Conservation (phyloP, 2,329 filamentous ascomycete genomes). For the Neofusicoccum kwambonambiense region DNA sequence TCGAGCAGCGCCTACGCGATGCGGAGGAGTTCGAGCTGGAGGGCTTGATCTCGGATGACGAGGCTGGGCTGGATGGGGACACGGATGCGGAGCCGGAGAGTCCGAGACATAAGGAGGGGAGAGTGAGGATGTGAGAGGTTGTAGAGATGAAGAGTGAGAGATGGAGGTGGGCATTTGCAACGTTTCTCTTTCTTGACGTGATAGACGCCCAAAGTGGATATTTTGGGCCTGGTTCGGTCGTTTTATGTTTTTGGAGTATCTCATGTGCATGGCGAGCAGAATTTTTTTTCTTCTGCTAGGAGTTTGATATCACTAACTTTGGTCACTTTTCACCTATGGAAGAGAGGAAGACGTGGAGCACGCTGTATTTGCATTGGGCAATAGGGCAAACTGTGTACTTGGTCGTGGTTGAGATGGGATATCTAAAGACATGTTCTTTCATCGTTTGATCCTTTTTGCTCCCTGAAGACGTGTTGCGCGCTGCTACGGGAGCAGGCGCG, state of each 20-base stretch:
- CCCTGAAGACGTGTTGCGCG: too few relatives aligned
- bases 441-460: too few relatives aligned
- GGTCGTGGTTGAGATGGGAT: too few relatives aligned
- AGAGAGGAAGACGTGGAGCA: too few relatives aligned
- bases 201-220: too few relatives aligned
- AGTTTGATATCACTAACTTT: background rate
- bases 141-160: background rate
- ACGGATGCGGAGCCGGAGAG: slow-evolving; percentile 7
- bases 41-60: slow-evolving; percentile 84
- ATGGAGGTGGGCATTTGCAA: too few relatives aligned
- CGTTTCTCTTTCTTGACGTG: too few relatives aligned
- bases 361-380: too few relatives aligned
- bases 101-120: slow-evolving; percentile 3
- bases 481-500: too few relatives aligned
- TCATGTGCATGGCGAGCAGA: background rate
- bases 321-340: background rate
- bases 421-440: too few relatives aligned
- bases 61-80: slow-evolving; percentile 48
- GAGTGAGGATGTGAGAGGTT: background rate
- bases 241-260: background rate
- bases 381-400: too few relatives aligned
- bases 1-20: slow-evolving; percentile 65
- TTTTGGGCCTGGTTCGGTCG: too few relatives aligned
- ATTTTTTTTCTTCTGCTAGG: slow-evolving; percentile 18
- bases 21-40: slow-evolving; percentile 94